A percentile compares a stretch with the other conserved stretches of the same genome.
Conservation (phyloP, 345 rosid genomes). For the Eucalyptus sp. region DNA sequence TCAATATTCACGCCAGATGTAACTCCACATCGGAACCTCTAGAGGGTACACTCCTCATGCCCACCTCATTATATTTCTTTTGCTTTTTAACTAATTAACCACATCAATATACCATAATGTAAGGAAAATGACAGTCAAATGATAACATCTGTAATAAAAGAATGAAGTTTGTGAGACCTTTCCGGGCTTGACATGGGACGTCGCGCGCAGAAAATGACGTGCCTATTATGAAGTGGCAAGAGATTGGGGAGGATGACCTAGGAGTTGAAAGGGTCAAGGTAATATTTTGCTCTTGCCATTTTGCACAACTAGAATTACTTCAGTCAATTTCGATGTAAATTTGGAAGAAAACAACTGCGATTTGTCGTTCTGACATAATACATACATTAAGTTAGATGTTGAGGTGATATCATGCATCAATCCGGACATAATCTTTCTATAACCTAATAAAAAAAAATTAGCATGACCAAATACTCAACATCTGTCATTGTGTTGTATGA, state of each 20-base stretch:
- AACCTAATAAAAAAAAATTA: neutral
- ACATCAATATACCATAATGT: neutral
- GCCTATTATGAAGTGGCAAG: conserved; percentile 46
- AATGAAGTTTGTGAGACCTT: neutral
- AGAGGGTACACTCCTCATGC: conserved; percentile 18
- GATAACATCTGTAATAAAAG: neutral
- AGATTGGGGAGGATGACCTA: conserved; percentile 28
- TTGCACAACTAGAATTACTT: neutral
- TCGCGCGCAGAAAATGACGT: conserved; percentile 7
- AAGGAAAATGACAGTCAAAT: neutral
- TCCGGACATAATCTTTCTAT: neutral
- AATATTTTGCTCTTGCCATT: neutral
- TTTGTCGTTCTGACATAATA: neutral
- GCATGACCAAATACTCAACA: neutral
- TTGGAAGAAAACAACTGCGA: neutral
- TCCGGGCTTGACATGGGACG: neutral
- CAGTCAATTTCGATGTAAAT: neutral
- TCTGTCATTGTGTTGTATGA: neutral
- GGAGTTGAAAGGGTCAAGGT: conserved; percentile 10
- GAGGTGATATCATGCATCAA: neutral
- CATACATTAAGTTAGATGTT: neutral
- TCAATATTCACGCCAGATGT: conserved; percentile 17
- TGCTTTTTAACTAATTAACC: neutral
- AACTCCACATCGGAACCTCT: conserved; percentile 26
- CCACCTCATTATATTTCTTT: neutral